phyloP scores from a whole-genome alignment of 2,329 filamentous ascomycete species.

The Pseudodiploospora longispora region DNA sequence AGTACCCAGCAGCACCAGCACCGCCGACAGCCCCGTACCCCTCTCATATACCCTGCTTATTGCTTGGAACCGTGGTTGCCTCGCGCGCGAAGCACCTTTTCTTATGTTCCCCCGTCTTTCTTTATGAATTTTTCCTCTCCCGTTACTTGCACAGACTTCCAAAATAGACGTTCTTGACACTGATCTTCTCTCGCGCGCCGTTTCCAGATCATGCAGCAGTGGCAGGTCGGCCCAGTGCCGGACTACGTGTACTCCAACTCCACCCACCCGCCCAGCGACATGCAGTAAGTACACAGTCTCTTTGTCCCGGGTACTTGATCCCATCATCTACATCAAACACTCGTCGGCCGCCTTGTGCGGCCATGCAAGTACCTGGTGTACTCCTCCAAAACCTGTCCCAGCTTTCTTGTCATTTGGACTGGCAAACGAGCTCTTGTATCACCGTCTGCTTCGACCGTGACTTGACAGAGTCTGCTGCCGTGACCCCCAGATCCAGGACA shows the following conservation, averaged over 20 bases:
- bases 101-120: constrained; percentile 6
- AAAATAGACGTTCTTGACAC: constrained; percentile 8
- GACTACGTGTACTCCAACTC: constrained; percentile 50
- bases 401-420: constrained; percentile 5
- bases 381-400: constrained; percentile 2
- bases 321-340: constrained; percentile 10
- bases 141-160: constrained; percentile 5
- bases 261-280: constrained; percentile 46
- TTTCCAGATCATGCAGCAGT: constrained; percentile 50
- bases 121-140: constrained; percentile 4
- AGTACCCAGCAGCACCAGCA: too few species aligned
- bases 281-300: constrained; percentile 47
- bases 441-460: constrained; percentile 13
- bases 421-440: constrained; percentile 16
- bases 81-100: constrained; percentile 3
- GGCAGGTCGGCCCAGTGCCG: constrained; percentile 53
- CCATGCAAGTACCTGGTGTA: constrained; percentile 13
- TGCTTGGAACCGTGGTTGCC: too few species aligned
- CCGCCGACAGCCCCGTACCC: background rate
- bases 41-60: background rate
- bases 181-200: constrained; percentile 15
- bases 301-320: constrained; percentile 22
- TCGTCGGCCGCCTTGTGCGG: constrained; percentile 11
- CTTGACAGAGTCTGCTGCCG: constrained; percentile 14
- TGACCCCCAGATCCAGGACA: constrained; percentile 6